A percentile compares a stretch with the other conserved stretches of the same genome.
Conservation (phyloP, 2,329 filamentous ascomycete species). For the Penicillium sp. region DNA sequence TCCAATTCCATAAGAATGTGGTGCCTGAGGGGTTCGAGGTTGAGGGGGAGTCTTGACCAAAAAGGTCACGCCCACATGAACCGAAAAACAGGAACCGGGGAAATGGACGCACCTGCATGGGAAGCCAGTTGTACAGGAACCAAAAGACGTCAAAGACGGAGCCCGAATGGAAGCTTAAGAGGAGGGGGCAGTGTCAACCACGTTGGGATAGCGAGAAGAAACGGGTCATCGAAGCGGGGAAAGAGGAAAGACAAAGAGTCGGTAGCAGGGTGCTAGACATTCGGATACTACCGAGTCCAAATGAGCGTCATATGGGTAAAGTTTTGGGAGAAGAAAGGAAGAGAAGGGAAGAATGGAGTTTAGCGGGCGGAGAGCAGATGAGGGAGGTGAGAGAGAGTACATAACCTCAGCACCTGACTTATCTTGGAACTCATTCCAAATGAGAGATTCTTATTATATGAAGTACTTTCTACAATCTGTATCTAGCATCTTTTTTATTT, state of each 20-base stretch:
- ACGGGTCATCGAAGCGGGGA: slow-evolving; percentile 44
- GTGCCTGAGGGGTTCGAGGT: background rate
- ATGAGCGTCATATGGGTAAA: slow-evolving; percentile 13
- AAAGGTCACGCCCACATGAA: slow-evolving; percentile 2
- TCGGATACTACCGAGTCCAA: slow-evolving; percentile 15
- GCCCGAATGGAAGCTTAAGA: slow-evolving; percentile 20
- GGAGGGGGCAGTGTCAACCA: slow-evolving; percentile 28
- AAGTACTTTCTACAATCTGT: background rate
- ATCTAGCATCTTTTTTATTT: background rate
- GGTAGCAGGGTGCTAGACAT: slow-evolving; percentile 13
- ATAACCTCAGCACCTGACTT: slow-evolving; percentile 12
- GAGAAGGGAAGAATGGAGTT: slow-evolving; percentile 2
- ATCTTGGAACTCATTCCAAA: background rate
- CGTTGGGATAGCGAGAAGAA: slow-evolving; percentile 22
- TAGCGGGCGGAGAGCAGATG: slow-evolving; percentile 3
- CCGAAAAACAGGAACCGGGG: slow-evolving; percentile 1
- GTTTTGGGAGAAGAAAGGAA: slow-evolving; percentile 17
- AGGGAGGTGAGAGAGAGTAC: background rate
- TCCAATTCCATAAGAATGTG: background rate
- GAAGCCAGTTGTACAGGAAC: slow-evolving; percentile 30
- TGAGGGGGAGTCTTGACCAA: background rate
- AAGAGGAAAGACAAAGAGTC: slow-evolving; percentile 18
- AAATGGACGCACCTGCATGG: slow-evolving; percentile 40
- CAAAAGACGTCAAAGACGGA: slow-evolving; percentile 26
- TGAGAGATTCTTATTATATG: background rate